Evolutionary conservation across 202 grass and related monocot genomes (phyloP).

Genomic region (Bolboschoenoplectus hybrid): DNA sequence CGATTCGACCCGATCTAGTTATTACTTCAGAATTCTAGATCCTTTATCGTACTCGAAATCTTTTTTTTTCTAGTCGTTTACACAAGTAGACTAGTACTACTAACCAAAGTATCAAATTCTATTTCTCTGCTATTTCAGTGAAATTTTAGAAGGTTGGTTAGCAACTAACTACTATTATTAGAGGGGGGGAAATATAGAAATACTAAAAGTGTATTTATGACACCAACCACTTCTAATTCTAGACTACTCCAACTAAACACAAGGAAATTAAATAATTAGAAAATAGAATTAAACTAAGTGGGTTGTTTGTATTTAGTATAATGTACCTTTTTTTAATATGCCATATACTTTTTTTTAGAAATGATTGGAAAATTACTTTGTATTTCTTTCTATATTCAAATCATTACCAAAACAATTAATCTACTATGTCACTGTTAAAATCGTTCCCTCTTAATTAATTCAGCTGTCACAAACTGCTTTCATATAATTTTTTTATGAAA

Average conservation of each 20-base stretch:
- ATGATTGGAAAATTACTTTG: too few species aligned
- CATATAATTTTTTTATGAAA: too few species aligned
- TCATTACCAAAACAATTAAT: too few species aligned
- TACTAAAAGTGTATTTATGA: constrained; percentile 14
- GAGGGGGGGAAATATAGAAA: not conserved
- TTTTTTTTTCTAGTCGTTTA: not conserved
- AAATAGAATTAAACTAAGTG: too few species aligned
- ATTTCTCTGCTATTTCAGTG: not conserved
- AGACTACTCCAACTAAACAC: not conserved
- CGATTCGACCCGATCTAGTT: not conserved
- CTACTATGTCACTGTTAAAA: too few species aligned
- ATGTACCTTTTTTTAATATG: too few species aligned
- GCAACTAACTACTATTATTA: constrained; percentile 5
- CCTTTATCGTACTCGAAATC: not conserved
- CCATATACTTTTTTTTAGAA: too few species aligned
- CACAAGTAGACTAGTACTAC: not conserved
- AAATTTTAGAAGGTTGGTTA: not conserved
- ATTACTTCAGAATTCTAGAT: not conserved
- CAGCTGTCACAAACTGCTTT: too few species aligned
- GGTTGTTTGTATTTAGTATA: too few species aligned
- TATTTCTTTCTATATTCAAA: too few species aligned
- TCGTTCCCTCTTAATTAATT: too few species aligned
- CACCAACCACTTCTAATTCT: not conserved
- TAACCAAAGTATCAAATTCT: not conserved
- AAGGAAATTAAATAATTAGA: not conserved